Percentiles rank a stretch among this genome's conserved stretches.
Conservation (phyloP, 2,329 filamentous ascomycete genomes). For the Neopestalotiopsis rosae region DNA sequence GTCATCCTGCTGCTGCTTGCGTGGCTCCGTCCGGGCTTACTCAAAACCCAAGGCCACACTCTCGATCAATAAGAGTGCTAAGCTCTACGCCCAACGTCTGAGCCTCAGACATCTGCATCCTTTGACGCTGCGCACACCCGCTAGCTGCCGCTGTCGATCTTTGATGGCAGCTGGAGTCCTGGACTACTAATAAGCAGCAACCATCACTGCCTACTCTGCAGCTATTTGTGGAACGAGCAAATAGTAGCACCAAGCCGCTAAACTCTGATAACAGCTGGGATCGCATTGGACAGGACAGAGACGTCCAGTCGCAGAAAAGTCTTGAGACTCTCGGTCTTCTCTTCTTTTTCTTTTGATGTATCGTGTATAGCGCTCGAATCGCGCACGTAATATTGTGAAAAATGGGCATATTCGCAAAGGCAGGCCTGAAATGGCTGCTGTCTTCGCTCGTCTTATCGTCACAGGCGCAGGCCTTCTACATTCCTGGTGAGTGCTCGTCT, state of each 20-base stretch:
- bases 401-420: slow-evolving; percentile 31
- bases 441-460: slow-evolving; percentile 50
- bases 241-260: slow-evolving; percentile 1
- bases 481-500: slow-evolving; percentile 69
- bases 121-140: background rate
- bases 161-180: background rate
- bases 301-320: background rate
- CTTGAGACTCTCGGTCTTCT: background rate
- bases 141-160: background rate
- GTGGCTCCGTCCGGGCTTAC: slow-evolving; percentile 1
- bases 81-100: background rate
- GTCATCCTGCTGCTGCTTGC: slow-evolving; percentile 18
- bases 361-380: background rate
- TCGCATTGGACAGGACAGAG: background rate
- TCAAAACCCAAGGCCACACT: slow-evolving; percentile 16
- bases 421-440: slow-evolving; percentile 49
- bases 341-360: background rate
- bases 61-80: background rate
- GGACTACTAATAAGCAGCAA: background rate
- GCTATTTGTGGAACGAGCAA: slow-evolving; percentile 10
- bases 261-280: slow-evolving; percentile 5
- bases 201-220: background rate
- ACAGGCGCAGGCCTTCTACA: slow-evolving; percentile 75
- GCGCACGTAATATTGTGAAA: background rate
- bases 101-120: slow-evolving; percentile 7